Evolutionary conservation across 768 basidiomycete genomes (phyloP), one percentile per base, ranked within the genome.

Genomic region (Fomitopsis pulvina): DNA sequence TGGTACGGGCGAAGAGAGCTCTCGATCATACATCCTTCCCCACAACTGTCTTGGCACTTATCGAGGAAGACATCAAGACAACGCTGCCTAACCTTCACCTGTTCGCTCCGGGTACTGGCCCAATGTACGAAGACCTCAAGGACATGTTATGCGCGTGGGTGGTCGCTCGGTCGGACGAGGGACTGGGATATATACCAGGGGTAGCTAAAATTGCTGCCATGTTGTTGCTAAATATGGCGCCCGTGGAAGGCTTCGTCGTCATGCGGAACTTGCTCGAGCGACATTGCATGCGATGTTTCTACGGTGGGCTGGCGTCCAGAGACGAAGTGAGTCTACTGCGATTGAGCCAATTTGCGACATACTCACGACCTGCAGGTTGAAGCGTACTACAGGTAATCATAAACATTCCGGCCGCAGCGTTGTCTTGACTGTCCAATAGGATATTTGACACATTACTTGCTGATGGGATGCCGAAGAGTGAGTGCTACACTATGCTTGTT

Each of bases 401-500:
- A 16, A 3, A n/a, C 4, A 12, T n/a, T 4, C 24, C 29, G 11
- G 25, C 16, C 22, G n/a, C n/a, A n/a, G n/a, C n/a, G 18, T 20
- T 56, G 47, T 37, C 34, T 59, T 65, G 14, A 66, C 50, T 34
- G 28, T 22, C 27, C 21, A 20, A 25, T 58, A 92, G 90, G 59
- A 92, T 94, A 60, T 95, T 95, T 55, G 92, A 94, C 62, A 94
- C 92, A 0, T 65, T 94, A 21, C 74, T 94, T 26, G 92, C 92
- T 16, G 92, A 95, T 64, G 82, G 84, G 25, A 92, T 95, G 91
- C 92, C 92, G 1, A 92, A 92, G 68, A 84, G 91, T 94, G 60
- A 62, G 80, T 28, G 11, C 30, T 27, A 0, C 28, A 22, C 26
- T 10, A 21, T 41, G 39, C 16, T 22, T 51, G 34, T 26, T 25